These are phyloP conservation scores for Penstemon eatonii DNA, from an alignment of 257 asterid species.

Conservation along the genomic window DNA sequence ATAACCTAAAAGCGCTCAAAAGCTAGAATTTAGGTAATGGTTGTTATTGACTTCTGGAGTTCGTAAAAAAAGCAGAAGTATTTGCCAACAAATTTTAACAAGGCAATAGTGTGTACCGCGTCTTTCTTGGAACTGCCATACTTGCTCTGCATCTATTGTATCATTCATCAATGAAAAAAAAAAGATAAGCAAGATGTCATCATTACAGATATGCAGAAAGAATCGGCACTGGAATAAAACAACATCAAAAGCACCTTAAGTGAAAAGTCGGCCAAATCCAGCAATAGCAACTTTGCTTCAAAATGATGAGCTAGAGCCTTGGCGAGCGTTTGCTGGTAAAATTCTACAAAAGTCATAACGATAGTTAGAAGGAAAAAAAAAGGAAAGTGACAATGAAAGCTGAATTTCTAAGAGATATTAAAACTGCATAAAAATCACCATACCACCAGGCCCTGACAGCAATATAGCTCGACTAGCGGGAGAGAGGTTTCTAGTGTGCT, in stretches of 20 bases:
- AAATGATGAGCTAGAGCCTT: conserved; percentile 83
- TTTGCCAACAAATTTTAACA: too few relatives aligned
- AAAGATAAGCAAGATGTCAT: conserved; percentile 21
- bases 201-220: conserved; percentile 22
- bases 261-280: conserved; percentile 82
- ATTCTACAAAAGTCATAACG: conserved; percentile 43
- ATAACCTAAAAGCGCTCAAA: too few relatives aligned
- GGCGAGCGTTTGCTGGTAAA: conserved; percentile 77
- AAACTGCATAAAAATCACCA: conserved; percentile 11
- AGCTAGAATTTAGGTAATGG: too few relatives aligned
- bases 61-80: too few relatives aligned
- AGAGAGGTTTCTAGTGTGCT: conserved; percentile 86
- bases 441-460: conserved; percentile 94
- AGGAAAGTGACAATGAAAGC: not conserved
- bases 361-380: not conserved
- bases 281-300: conserved; percentile 69
- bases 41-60: too few relatives aligned
- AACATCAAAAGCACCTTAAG: conserved; percentile 53
- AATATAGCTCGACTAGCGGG: conserved; percentile 91
- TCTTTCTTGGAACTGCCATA: conserved; percentile 67
- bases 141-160: conserved; percentile 81
- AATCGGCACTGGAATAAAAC: conserved; percentile 9
- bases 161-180: conserved; percentile 21
- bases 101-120: conserved; percentile 49
- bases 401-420: not conserved